phyloP scores from a whole-genome alignment of 2,329 filamentous ascomycete genomes.

The Ophiosphaerella herpotricha region DNA sequence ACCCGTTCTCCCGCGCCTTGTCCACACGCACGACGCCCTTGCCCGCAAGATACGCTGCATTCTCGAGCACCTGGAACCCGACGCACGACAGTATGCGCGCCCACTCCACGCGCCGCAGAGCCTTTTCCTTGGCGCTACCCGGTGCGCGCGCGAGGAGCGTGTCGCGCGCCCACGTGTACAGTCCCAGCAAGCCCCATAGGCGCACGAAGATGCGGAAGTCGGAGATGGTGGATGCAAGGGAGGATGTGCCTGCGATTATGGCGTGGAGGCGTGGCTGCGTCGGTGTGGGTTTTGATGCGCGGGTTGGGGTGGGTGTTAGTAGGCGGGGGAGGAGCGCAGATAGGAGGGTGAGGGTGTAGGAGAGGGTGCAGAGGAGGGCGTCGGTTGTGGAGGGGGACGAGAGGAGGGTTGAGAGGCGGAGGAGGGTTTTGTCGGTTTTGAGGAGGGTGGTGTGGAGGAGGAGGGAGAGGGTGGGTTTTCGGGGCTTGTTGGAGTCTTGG shows the following conservation, averaged over 20 bases:
- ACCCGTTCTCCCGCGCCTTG: conserved; percentile 58
- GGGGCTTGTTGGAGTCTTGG: conserved; percentile 12
- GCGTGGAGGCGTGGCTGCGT: conserved; percentile 33
- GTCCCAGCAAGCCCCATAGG: conserved; percentile 75
- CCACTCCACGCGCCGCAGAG: conserved; percentile 59
- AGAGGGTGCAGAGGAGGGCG: conserved; percentile 48
- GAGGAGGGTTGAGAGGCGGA: conserved; percentile 44
- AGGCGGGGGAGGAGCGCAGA: conserved; percentile 46
- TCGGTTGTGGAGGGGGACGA: conserved; percentile 49
- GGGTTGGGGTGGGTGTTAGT: conserved; percentile 33
- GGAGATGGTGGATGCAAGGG: conserved; percentile 67
- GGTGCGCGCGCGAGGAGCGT: conserved; percentile 37
- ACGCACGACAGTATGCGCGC: conserved; percentile 71
- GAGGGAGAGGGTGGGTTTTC: conserved; percentile 29
- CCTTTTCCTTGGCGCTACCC: conserved; percentile 32
- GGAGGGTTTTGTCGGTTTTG: conserved; percentile 36
- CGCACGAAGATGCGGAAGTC: conserved; percentile 75
- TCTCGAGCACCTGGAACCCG: conserved; percentile 80
- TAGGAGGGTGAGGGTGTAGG: conserved; percentile 51
- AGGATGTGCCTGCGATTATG: conserved; percentile 17
- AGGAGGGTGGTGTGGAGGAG: conserved; percentile 29
- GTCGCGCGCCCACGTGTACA: conserved; percentile 69
- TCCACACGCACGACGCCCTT: conserved; percentile 69
- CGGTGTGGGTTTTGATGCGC: conserved; percentile 45
- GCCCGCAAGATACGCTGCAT: conserved; percentile 74